Base-by-base conservation (phyloP, 306 rosid species). In the Sicyos baderoa region DNA sequence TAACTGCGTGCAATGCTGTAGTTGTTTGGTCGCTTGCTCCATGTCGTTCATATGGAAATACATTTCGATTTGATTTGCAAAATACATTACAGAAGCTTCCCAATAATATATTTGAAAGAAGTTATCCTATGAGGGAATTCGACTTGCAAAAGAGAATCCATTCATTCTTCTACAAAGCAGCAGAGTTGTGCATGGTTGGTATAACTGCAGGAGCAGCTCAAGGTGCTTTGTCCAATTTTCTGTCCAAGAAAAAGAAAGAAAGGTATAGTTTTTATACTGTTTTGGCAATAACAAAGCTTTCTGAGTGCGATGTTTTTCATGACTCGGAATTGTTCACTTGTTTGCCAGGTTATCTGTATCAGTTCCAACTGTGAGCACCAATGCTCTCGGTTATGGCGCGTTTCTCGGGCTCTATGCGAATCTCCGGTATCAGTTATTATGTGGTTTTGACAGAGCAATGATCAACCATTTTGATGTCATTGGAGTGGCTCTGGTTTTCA, bases 21-120 rank as follows among this genome's bases (percentile, higher is more conserved):
- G 96, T 86, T 80, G 99, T 94, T 67, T 94, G 99, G 99, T 88
- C 99, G 12, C 97, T 90, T 82, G 99, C 99, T 77, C 97, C 99
- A 58, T 94, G 91, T 75, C 96, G 96, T 54, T 90, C 99, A 3
- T 94, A 94, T 76, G 99, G 99, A 50, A 88, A 86, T 81, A 94
- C 99, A 6, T 94, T 94, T 78, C 92, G 40, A 58, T 86, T 86
- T 76, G 99, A 94, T 80, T 83, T 94, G 77, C 97, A 94, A 84
- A 94, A 94, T 76, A 94, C 99, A 14, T 74, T 94, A 79, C 99
- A 94, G 84, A 94, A 94, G 85, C 97, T 94, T 74, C 99, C 99
- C 16, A 94, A 90, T 84, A 94, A 94, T 81, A 80, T 94, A 74
- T 94, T 94, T 82, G 99, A 94, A 79, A 90, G 64, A 81, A 88